phyloP scores from a whole-genome alignment of 768 basidiomycete genomes.

The Lactifluus echinatus region DNA sequence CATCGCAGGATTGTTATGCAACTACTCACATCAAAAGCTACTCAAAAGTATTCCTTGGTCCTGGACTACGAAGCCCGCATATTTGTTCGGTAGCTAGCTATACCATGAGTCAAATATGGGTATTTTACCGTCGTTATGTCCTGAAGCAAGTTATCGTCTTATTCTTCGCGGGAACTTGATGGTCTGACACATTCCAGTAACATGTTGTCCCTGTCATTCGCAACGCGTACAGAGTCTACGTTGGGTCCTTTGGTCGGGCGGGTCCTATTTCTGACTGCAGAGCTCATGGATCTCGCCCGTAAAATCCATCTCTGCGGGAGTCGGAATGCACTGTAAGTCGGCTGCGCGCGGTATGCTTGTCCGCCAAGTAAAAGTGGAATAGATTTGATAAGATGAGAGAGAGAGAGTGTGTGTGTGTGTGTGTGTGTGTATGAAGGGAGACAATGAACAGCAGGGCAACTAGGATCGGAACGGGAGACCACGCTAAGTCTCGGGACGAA shows the following conservation, averaged over 20 bases:
- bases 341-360: too few relatives aligned
- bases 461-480: too few relatives aligned
- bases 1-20: slow-evolving; percentile 34
- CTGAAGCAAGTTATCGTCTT: slow-evolving; percentile 18
- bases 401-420: too few relatives aligned
- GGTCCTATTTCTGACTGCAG: neutral
- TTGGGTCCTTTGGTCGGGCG: neutral
- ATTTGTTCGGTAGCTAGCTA: slow-evolving; percentile 31
- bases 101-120: slow-evolving; percentile 30
- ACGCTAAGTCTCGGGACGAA: too few relatives aligned
- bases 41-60: slow-evolving; percentile 30
- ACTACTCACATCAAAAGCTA: slow-evolving; percentile 29
- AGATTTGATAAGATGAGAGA: too few relatives aligned
- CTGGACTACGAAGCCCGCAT: slow-evolving; percentile 35
- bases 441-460: too few relatives aligned
- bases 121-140: slow-evolving; percentile 27
- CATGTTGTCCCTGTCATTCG: neutral
- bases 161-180: too few relatives aligned
- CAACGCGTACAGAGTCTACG: neutral
- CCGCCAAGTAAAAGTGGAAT: too few relatives aligned
- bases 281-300: neutral
- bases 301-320: too few relatives aligned
- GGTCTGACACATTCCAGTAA: too few relatives aligned
- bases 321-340: too few relatives aligned
- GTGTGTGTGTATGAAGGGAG: too few relatives aligned